Evolutionary conservation across 1,284 basidiomycete species (phyloP).

Genomic region (Apiotrichum mycotoxinovorans): DNA sequence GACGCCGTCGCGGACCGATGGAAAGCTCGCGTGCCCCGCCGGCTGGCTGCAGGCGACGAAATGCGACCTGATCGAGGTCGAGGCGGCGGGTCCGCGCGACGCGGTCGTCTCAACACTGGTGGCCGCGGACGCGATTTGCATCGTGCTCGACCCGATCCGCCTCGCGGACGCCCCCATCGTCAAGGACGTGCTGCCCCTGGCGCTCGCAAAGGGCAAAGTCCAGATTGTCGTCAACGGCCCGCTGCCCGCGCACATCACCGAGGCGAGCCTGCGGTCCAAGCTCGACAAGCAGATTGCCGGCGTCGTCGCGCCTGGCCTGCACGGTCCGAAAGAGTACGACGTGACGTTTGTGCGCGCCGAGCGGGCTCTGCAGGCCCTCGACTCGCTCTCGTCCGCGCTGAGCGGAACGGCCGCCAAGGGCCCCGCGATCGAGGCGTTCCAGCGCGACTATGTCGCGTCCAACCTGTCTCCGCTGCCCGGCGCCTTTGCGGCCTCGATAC

Average conservation of each 20-base stretch:
- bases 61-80: conserved; percentile 34
- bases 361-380: conserved; percentile 33
- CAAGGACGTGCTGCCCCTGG: conserved; percentile 19
- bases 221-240: conserved; percentile 39
- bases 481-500: conserved; percentile 9
- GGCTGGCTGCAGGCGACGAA: conserved; percentile 33
- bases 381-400: conserved; percentile 29
- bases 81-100: not conserved
- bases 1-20: conserved; percentile 5
- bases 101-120: conserved; percentile 7
- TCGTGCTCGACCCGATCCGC: conserved; percentile 46
- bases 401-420: conserved; percentile 4
- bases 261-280: conserved; percentile 16
- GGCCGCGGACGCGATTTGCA: conserved; percentile 29
- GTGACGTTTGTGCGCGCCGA: conserved; percentile 33
- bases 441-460: conserved; percentile 36
- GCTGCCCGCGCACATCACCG: conserved; percentile 23
- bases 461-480: conserved; percentile 35
- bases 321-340: conserved; percentile 5
- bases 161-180: conserved; percentile 23
- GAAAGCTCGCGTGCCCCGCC: conserved; percentile 24
- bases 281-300: conserved; percentile 24
- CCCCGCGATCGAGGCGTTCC: conserved; percentile 37
- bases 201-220: conserved; percentile 22
- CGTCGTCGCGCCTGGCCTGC: not conserved